phyloP scores from a whole-genome alignment of 2,329 filamentous ascomycete species.

The Corniculantispora saksenae region DNA sequence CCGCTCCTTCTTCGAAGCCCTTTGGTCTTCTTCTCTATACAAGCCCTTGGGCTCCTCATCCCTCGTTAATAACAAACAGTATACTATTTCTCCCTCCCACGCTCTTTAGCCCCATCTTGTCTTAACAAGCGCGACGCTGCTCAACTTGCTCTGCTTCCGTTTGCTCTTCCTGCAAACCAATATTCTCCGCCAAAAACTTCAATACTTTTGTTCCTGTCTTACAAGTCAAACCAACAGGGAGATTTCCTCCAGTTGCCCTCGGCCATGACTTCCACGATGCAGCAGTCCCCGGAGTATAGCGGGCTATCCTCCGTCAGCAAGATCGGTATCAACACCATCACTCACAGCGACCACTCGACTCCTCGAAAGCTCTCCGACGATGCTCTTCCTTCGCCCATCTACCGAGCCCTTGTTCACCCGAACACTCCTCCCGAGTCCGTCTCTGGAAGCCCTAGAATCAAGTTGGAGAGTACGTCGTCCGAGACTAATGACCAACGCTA shows the following conservation, averaged over 20 bases:
- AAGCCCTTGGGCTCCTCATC: slow-evolving; percentile 14
- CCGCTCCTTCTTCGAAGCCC: slow-evolving; percentile 14
- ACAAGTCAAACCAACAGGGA: slow-evolving; percentile 16
- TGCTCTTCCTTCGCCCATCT: slow-evolving; percentile 24
- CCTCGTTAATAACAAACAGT: slow-evolving; percentile 16
- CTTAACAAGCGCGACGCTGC: slow-evolving; percentile 6
- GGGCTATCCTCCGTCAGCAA: slow-evolving; percentile 20
- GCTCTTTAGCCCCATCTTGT: slow-evolving; percentile 15
- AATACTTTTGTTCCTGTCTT: slow-evolving; percentile 21
- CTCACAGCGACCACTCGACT: slow-evolving; percentile 22
- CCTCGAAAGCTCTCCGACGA: slow-evolving; percentile 27
- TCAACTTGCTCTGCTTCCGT: background rate
- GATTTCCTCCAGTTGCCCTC: background rate
- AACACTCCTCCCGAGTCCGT: slow-evolving; percentile 34
- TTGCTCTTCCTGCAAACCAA: background rate
- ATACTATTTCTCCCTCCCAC: slow-evolving; percentile 16
- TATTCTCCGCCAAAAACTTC: slow-evolving; percentile 6
- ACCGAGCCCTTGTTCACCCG: slow-evolving; percentile 25
- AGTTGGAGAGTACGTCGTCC: slow-evolving; percentile 32
- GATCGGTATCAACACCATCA: slow-evolving; percentile 27
- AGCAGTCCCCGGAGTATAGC: slow-evolving; percentile 21
- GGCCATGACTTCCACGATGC: slow-evolving; percentile 17
- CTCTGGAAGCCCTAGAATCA: slow-evolving; percentile 37
- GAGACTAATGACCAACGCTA: background rate
- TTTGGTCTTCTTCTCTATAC: background rate